Evolutionary conservation across 2,329 filamentous ascomycete genomes (phyloP), one percentile per base, ranked within the genome.

Genomic region (Penicillium sp.): DNA sequence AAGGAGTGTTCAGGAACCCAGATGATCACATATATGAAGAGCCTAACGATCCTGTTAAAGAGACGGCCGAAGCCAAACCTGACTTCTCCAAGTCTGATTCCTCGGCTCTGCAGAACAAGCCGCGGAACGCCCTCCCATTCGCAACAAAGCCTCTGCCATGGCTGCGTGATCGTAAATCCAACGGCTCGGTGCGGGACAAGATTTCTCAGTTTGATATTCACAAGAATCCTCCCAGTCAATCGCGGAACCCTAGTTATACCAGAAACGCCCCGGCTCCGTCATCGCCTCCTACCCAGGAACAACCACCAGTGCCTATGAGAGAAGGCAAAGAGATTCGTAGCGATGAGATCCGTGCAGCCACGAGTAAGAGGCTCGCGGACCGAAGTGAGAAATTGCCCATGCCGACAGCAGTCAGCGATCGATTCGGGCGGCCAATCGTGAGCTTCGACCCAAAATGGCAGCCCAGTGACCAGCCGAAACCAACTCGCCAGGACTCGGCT

Each of bases 371-470:
- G 65, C 75, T 93, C 54, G 89, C 83, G 66, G 89, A 95, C 69
- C 84, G 90, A 63, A 96, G 89, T 69, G 72, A 83, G 47, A 94
- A 87, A 65, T 76, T 97, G 52, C 91, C 90, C 23, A 91, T 86
- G 62, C 91, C 91, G 55, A 88, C 87, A 44, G 85, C 87, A 62
- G 90, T 97, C 69, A 96, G 89, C 73, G 86, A 96, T 73, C 86
- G 80, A 64, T 86, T 87, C 60, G 89, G 89, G 60, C 83, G 91
- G 65, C 91, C 91, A 54, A 97, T 97, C 76, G 91, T 97, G 77
- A 97, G 91, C 78, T 97, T 97, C 77, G 81, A 95, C 71, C 80
- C 80, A 62, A 80, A 85, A 66, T 95, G 88, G 74, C 86, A 84
- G 70, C 74, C 79, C 72, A 75, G 77, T 68, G 73, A 74, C 22